A percentile compares a stretch with the other conserved stretches of the same genome.
Conservation (phyloP, 345 rosid species). For the Acer campestre region DNA sequence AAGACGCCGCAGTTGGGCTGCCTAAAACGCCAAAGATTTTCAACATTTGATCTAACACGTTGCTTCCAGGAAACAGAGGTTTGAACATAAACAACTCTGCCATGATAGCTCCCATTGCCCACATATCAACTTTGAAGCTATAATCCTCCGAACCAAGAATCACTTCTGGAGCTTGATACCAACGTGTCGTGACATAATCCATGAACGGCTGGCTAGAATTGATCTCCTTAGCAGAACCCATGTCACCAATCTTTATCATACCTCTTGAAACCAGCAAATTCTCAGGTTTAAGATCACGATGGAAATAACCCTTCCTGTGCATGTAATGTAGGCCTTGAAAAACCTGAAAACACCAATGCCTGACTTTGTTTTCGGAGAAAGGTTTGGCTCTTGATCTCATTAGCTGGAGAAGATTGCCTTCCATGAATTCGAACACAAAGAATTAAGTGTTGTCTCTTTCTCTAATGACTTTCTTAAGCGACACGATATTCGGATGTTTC, state of each 20-base stretch:
- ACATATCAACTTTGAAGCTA: slow-evolving; percentile 56
- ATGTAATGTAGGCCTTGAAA: slow-evolving; percentile 48
- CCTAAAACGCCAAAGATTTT: slow-evolving; percentile 44
- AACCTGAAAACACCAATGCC: slow-evolving; percentile 50
- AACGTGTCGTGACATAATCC: slow-evolving; percentile 42
- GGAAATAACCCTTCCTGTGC: slow-evolving; percentile 50
- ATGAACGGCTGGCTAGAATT: slow-evolving; percentile 43
- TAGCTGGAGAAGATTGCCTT: slow-evolving; percentile 44
- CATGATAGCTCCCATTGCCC: slow-evolving; percentile 66
- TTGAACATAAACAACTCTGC: slow-evolving; percentile 41
- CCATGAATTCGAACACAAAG: slow-evolving; percentile 55
- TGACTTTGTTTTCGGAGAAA: slow-evolving; percentile 38
- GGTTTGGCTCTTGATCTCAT: slow-evolving; percentile 29
- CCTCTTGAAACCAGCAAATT: slow-evolving; percentile 42
- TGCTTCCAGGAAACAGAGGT: slow-evolving; percentile 47
- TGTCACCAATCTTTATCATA: slow-evolving; percentile 48
- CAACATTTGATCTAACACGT: slow-evolving; percentile 37
- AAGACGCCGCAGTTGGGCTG: slow-evolving; percentile 37
- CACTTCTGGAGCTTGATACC: slow-evolving; percentile 60
- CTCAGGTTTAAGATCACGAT: slow-evolving; percentile 53
- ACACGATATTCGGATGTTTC: slow-evolving; percentile 49
- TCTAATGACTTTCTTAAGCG: slow-evolving; percentile 46
- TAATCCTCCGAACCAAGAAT: slow-evolving; percentile 32
- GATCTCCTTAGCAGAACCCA: slow-evolving; percentile 49
- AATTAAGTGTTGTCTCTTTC: slow-evolving; percentile 28